Percentiles rank a stretch among this genome's conserved stretches.
Evolutionary conservation across 495 filamentous ascomycete species (phyloP).

Genomic region (Trypethelium eluteriae): DNA sequence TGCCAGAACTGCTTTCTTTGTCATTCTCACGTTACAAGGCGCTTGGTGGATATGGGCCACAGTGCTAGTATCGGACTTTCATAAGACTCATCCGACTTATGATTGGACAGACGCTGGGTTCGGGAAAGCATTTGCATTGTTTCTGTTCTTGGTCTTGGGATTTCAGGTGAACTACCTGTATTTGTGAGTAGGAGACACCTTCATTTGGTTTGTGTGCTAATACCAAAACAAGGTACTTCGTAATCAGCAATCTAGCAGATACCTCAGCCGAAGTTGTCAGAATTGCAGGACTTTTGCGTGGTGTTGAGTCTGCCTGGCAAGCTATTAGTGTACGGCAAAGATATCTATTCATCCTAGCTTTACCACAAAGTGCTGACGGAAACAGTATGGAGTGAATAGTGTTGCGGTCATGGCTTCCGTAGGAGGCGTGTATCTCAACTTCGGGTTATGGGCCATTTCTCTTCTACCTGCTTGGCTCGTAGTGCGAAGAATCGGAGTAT

Average conservation of each 20-base stretch:
- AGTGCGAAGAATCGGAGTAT: conserved; percentile 44
- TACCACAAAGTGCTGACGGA: conserved; percentile 12
- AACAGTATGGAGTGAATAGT: conserved; percentile 48
- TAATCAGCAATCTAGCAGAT: conserved; percentile 51
- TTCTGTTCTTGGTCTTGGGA: conserved; percentile 49
- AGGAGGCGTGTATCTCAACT: conserved; percentile 55
- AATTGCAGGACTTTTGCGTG: conserved; percentile 52
- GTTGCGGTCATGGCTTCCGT: conserved; percentile 51
- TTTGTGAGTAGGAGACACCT: conserved; percentile 37
- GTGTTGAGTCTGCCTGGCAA: conserved; percentile 56
- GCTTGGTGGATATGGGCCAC: conserved; percentile 58
- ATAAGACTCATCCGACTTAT: conserved; percentile 43
- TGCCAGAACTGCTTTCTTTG: conserved; percentile 38
- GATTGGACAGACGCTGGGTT: conserved; percentile 54
- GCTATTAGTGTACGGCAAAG: conserved; percentile 43
- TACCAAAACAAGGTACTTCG: conserved; percentile 46
- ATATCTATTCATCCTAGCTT: conserved; percentile 9
- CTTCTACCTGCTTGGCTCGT: conserved; percentile 55
- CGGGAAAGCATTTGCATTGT: conserved; percentile 50
- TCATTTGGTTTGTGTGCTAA: not conserved
- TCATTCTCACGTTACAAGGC: conserved; percentile 48
- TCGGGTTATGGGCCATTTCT: conserved; percentile 51
- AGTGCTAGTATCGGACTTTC: conserved; percentile 47
- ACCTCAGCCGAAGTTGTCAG: conserved; percentile 51
- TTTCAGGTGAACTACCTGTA: conserved; percentile 62